Evolutionary conservation across 1,284 basidiomycete genomes (phyloP), one percentile per base, ranked within the genome.

Genomic region (Cryptococcus hybrid): DNA sequence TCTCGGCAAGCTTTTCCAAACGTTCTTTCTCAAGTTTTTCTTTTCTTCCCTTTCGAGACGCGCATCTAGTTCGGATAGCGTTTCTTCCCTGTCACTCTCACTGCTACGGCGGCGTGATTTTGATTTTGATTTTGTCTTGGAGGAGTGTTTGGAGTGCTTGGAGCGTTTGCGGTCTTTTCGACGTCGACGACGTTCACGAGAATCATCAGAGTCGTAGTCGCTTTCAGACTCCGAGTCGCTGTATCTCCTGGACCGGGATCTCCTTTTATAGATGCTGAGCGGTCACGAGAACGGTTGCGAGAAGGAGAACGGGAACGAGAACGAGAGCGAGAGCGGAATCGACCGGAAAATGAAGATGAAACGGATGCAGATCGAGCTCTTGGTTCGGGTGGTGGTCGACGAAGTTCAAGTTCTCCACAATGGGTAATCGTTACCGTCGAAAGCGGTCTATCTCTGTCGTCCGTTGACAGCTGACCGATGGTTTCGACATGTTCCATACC

Each of bases 341-440:
- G 30, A 30, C 30, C 3, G 30, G 30, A 30, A 30, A 30, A 30
- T 4, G 30, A 30, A 30, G 30, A 30, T 9, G 63, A 54, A 43
- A 42, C n/a, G 36, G 50, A 54, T n/a, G 55, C 50, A 11, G 51
- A 54, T 13, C 55, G 50, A 12, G 56, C 50, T 45, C 55, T 58
- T 34, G 45, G 15, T 7, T 55, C 42, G 7, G 65, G 52, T 24
- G 52, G 61, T 8, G 54, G 80, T 64, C 80, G 80, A 45, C 83
- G 82, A 7, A 90, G 81, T 72, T 92, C 87, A 18, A 96, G 84
- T 75, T 96, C 89, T 24, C 92, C 92, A 57, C 88, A 92, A 69
- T 86, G 89, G 2, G 81, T 78, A 57, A 97, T 86, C n/a, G 83
- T 79, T 7, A 95, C 84, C 1, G 88, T 85, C 1, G 82, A 79